Conservation (phyloP, 2,329 filamentous ascomycete genomes). For the Colletotrichum sp. region DNA sequence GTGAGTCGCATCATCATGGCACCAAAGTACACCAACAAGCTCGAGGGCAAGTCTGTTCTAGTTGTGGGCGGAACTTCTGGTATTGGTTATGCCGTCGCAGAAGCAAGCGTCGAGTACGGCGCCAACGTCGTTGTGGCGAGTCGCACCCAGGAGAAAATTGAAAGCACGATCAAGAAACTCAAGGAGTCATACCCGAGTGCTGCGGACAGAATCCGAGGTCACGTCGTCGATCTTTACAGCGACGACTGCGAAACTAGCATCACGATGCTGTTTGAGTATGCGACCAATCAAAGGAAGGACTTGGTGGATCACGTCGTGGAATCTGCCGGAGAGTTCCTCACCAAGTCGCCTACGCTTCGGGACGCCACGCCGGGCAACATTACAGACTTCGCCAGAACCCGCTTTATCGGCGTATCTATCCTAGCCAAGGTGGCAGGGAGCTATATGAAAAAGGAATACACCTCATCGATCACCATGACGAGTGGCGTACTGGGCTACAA, state of each 20-base stretch:
- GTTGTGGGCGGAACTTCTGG: slow-evolving; percentile 69
- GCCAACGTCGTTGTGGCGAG: slow-evolving; percentile 65
- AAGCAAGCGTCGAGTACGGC: slow-evolving; percentile 60
- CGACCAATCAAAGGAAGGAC: slow-evolving; percentile 47
- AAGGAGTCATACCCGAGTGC: not conserved
- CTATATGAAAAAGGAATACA: slow-evolving; percentile 45
- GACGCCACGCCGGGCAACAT: not conserved
- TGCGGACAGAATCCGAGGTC: not conserved
- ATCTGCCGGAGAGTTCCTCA: not conserved
- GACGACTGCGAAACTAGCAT: slow-evolving; percentile 39
- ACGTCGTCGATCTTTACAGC: not conserved
- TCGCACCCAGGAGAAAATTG: slow-evolving; percentile 57
- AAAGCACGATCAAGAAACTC: slow-evolving; percentile 21
- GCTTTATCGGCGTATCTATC: slow-evolving; percentile 46
- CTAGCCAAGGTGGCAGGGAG: slow-evolving; percentile 53
- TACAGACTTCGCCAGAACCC: slow-evolving; percentile 41
- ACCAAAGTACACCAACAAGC: not conserved
- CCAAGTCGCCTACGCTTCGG: not conserved
- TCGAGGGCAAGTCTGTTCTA: slow-evolving; percentile 46
- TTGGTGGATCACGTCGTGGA: slow-evolving; percentile 57
- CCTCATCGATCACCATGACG: slow-evolving; percentile 61
- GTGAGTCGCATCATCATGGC: not conserved
- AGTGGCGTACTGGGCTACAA: slow-evolving; percentile 55
- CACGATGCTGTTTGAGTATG: slow-evolving; percentile 51
- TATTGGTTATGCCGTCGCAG: slow-evolving; percentile 66